Evolutionary conservation across 2,329 filamentous ascomycete genomes (phyloP).

Genomic region (Fusarium staphyleae): DNA sequence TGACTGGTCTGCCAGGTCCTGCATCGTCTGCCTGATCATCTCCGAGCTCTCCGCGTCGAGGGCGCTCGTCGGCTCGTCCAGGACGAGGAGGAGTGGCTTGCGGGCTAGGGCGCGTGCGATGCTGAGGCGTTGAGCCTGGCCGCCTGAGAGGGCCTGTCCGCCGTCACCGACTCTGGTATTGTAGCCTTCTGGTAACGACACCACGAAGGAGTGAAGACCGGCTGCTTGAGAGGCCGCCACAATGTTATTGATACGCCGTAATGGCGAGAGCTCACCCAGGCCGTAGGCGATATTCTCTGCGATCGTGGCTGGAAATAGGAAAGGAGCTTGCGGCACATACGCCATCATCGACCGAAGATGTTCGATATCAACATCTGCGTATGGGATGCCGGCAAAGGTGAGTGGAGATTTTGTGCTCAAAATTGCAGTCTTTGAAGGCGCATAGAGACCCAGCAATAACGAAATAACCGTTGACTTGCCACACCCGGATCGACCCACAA

Average conservation of each 20-base stretch:
- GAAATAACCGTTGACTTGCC: constrained; percentile 88
- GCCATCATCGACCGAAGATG: constrained; percentile 68
- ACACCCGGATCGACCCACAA: constrained; percentile 86
- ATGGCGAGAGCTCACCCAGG: constrained; percentile 61
- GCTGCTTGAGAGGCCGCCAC: constrained; percentile 61
- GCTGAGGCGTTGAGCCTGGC: constrained; percentile 81
- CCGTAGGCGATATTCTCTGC: constrained; percentile 86
- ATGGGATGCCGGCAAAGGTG: constrained; percentile 65
- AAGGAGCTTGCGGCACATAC: constrained; percentile 74
- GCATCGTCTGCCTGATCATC: constrained; percentile 69
- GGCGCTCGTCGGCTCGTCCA: constrained; percentile 88
- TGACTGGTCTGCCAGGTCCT: constrained; percentile 53
- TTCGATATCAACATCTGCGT: constrained; percentile 64
- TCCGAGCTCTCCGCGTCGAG: constrained; percentile 75
- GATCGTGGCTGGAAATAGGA: constrained; percentile 80
- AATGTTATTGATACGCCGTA: constrained; percentile 56
- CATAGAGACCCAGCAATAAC: constrained; percentile 76
- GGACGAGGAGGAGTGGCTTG: constrained; percentile 73
- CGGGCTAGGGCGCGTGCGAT: constrained; percentile 82
- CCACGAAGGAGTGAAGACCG: constrained; percentile 79
- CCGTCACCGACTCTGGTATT: constrained; percentile 79
- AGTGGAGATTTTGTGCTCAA: constrained; percentile 48
- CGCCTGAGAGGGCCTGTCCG: constrained; percentile 76
- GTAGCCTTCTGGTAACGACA: constrained; percentile 66
- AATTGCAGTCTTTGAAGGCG: constrained; percentile 40